phyloP scores from a whole-genome alignment of 202 grass and related monocot species.

The Schoenoplectus tabernaemontani region DNA sequence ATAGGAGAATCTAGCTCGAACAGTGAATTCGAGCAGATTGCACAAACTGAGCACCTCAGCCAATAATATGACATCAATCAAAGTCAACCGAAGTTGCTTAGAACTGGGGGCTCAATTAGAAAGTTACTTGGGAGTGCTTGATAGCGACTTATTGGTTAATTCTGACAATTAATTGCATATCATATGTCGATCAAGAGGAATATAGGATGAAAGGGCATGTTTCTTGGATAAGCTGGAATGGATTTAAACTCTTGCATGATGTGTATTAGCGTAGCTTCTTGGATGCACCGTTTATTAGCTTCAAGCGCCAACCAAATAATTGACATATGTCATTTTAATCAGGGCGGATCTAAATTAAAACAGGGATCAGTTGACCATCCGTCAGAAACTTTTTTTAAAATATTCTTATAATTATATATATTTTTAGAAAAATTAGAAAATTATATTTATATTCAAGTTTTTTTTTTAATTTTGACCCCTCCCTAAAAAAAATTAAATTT shows the following conservation, averaged over 20 bases:
- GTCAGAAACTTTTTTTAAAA: no score
- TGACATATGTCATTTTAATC: no score
- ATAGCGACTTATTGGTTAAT: neutral
- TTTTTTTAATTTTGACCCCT: no score
- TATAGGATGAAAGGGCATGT: neutral
- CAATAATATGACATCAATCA: neutral
- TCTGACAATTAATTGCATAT: neutral
- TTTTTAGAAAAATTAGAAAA: no score
- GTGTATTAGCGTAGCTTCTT: neutral
- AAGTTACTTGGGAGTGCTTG: neutral
- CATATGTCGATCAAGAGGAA: neutral
- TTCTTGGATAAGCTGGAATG: neutral
- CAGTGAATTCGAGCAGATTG: no score
- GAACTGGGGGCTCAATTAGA: neutral
- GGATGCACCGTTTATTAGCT: neutral
- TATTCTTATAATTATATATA: no score
- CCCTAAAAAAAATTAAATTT: no score
- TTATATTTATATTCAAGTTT: no score
- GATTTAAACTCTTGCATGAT: neutral
- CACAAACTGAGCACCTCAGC: no score
- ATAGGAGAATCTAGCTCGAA: no score
- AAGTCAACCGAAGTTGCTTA: conserved; percentile 9
- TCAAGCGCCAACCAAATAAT: neutral
- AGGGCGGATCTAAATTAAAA: no score
- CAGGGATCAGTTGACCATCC: no score